Evolutionary conservation across 495 filamentous ascomycete genomes (phyloP), one percentile per base, ranked within the genome.

Genomic region (Zalerion maritima): DNA sequence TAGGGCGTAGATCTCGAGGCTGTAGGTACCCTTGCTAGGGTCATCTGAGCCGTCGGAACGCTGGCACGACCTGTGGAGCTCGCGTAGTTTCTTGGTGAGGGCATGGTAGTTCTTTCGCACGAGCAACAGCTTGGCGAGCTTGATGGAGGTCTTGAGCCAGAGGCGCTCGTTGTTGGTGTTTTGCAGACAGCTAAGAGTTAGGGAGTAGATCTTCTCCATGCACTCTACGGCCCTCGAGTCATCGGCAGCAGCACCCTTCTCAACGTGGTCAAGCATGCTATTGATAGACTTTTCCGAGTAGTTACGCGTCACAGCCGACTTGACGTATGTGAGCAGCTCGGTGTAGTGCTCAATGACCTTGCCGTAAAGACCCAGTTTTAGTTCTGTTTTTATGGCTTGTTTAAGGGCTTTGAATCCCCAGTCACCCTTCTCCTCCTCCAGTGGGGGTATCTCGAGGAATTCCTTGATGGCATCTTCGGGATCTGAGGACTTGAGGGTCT

Each of bases 261-360:
- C 86, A 46, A 97, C 91, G 54, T 78, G 92, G 57, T 96, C 92
- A 17, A 97, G 81, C 76, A 97, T 94, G 49, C 94, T 97, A 58
- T 94, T 94, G 54, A 97, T 92, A 6, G 87, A 94, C 52, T 96
- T 97, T 52, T 97, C 89, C 6, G 91, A 94, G 53, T 96, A 94
- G 53, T 96, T 97, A 30, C 89, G 78, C 14, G 91, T 96, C 28
- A 96, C 87, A 14, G 89, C 86, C 15, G 82, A 89, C 49, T 86
- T 91, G 55, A 96, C 86, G 48, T 96, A 97, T 19, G 85, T 96
- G 36, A 97, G 74, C 16, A 97, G 82, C 50, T 96, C 86, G 34
- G 67, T 71, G 54, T 92, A 97, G 46, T 96, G 85, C 55, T 91
- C 77, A n/a, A 86, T 72, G 11, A 94, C 89, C 69, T 87, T 67